A percentile compares a stretch with the other conserved stretches of the same genome.
phyloP scores from a whole-genome alignment of 2,329 filamentous ascomycete genomes.

The Cryphonectria parasitica region DNA sequence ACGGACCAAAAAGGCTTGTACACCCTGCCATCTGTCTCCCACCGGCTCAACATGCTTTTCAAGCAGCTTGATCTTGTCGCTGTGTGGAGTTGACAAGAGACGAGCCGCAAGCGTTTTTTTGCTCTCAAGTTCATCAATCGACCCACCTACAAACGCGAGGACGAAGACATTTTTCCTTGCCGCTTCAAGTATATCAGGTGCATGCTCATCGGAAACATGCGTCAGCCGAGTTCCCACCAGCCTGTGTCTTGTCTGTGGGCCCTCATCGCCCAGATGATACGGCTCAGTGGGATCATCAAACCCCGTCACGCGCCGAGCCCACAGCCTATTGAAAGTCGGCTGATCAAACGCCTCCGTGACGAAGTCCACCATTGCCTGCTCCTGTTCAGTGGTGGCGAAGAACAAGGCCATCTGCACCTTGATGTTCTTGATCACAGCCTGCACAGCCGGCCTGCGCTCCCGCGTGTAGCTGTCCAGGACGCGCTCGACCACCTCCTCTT shows the following conservation, averaged over 20 bases:
- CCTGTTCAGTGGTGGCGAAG: constrained; percentile 2
- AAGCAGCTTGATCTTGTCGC: background rate
- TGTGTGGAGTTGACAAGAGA: background rate
- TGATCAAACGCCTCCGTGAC: constrained; percentile 20
- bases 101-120: background rate
- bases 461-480: constrained; percentile 27
- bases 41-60: background rate
- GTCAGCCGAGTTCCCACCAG: constrained; percentile 19
- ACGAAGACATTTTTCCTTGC: constrained; percentile 23
- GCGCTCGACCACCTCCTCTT: constrained; percentile 9
- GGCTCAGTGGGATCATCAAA: constrained; percentile 24
- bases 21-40: constrained; percentile 17
- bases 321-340: constrained; percentile 15
- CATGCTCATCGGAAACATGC: constrained; percentile 12
- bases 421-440: constrained; percentile 15
- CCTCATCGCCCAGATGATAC: constrained; percentile 5
- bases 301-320: constrained; percentile 19
- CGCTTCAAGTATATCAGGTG: constrained; percentile 7
- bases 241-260: background rate
- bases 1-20: constrained; percentile 19
- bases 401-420: constrained; percentile 10
- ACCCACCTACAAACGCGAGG: constrained; percentile 1
- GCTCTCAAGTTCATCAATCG: background rate
- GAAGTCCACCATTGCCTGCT: constrained; percentile 17
- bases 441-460: constrained; percentile 6